Base-by-base conservation (phyloP, 305 asterid genomes). In the Monarda citriodora region DNA sequence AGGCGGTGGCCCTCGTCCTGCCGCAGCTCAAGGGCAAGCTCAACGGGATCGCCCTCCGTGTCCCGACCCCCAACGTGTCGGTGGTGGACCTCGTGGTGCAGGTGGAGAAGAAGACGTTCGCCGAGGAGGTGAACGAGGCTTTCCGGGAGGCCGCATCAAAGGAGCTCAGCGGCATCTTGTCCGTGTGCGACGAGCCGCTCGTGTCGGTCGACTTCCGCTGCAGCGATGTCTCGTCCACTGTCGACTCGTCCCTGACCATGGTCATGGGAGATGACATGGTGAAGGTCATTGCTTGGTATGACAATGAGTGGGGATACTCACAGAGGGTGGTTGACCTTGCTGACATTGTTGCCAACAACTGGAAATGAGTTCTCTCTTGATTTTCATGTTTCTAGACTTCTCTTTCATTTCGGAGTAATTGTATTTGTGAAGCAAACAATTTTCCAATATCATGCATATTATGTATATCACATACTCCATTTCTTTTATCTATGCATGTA, bases 231-330 rank as follows among this genome's bases (percentile, higher is more conserved):
- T 91, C 98, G 9, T 88, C 98, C 8, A 88, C 96, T 0, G 79
- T 91, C 2, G 97, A 91, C 45, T 56, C 98, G 25, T 88, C 98
- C 2, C 63, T 91, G 47, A 91, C 96, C 3, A 88, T 91, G 98
- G 98, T 91, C 23, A 91, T 88, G 96, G 98, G 98, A 72, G 98
- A 91, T 56, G 98, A 91, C 74, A 91, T 91, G 97, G 96, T 91
- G 20, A 88, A 88, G 95, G 98, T 91, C 18, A 87, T 91, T 47
- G 98, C 98, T n/a, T 91, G 96, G 98, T 88, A 91, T 56, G 98
- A 91, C 69, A 91, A 91, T 56, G 96, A 91, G 73, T 88, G 98
- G 96, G 96, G 95, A 5, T 91, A 88, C 84, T 91, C 98, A 26
- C 98, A 91, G 84, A 88, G 98, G 86, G 96, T 91, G 48, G 98